Evolutionary conservation across 805 yeast genomes (phyloP).

Genomic region (Ogataea neopini): DNA sequence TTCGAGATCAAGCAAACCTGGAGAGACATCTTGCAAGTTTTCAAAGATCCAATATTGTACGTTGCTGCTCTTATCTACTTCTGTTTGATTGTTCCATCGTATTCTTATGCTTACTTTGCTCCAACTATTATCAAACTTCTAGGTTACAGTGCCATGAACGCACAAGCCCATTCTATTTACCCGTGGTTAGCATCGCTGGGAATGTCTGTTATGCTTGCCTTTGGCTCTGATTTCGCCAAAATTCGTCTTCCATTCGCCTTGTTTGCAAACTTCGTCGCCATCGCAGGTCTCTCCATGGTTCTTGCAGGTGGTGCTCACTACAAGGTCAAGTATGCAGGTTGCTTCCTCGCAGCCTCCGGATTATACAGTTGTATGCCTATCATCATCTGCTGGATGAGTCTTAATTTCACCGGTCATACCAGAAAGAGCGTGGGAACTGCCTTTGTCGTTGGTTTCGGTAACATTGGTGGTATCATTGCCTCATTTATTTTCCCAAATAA

Average conservation of each 20-base stretch:
- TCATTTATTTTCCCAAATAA: slow-evolving; percentile 53
- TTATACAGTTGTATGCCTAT: slow-evolving; percentile 67
- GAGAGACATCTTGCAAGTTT: slow-evolving; percentile 46
- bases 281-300: slow-evolving; percentile 58
- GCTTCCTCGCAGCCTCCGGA: slow-evolving; percentile 61
- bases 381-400: slow-evolving; percentile 65
- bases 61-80: slow-evolving; percentile 62
- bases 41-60: slow-evolving; percentile 62
- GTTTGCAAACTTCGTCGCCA: slow-evolving; percentile 37
- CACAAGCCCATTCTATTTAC: slow-evolving; percentile 80
- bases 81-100: slow-evolving; percentile 68
- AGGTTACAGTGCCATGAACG: slow-evolving; percentile 68
- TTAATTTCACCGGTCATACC: slow-evolving; percentile 63
- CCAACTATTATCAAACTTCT: slow-evolving; percentile 61
- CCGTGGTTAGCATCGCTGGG: slow-evolving; percentile 84
- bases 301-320: slow-evolving; percentile 42
- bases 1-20: slow-evolving; percentile 48
- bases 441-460: slow-evolving; percentile 67
- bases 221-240: slow-evolving; percentile 55
- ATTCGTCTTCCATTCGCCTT: slow-evolving; percentile 47
- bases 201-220: slow-evolving; percentile 60
- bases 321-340: slow-evolving; percentile 58
- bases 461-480: slow-evolving; percentile 70
- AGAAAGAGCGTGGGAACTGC: slow-evolving; percentile 53
- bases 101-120: slow-evolving; percentile 74